phyloP scores from a whole-genome alignment of 176 grass and related monocot genomes.

The Phoenix roebelenii region DNA sequence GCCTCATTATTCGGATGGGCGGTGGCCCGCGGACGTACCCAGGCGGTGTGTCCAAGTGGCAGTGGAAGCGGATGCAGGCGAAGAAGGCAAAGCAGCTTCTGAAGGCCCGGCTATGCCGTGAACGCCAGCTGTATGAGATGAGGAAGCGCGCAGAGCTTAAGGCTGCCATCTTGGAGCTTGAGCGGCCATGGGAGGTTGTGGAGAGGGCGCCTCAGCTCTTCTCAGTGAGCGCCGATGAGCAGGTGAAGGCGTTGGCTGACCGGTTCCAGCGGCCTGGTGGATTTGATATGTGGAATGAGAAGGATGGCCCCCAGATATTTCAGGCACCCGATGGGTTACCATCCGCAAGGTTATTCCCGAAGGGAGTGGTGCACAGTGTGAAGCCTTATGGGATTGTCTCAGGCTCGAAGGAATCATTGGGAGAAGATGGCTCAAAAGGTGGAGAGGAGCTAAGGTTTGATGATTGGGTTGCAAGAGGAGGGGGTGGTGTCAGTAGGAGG shows the following conservation, averaged over 20 bases:
- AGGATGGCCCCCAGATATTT: slow-evolving; percentile 74
- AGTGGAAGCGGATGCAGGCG: slow-evolving; percentile 94
- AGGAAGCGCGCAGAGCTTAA: slow-evolving; percentile 72
- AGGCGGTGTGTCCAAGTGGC: slow-evolving; percentile 85
- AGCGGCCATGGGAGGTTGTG: slow-evolving; percentile 75
- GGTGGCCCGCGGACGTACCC: slow-evolving; percentile 77
- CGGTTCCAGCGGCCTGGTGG: slow-evolving; percentile 79
- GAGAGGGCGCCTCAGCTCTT: slow-evolving; percentile 53
- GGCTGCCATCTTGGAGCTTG: slow-evolving; percentile 54
- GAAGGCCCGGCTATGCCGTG: slow-evolving; percentile 75
- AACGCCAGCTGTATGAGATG: slow-evolving; percentile 98
- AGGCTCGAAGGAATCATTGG: not conserved
- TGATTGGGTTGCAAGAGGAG: slow-evolving; percentile 29
- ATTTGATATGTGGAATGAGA: slow-evolving; percentile 93
- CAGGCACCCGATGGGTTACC: slow-evolving; percentile 27
- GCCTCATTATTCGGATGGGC: slow-evolving; percentile 45
- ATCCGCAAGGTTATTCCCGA: slow-evolving; percentile 86
- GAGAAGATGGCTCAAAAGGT: not conserved
- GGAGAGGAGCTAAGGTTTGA: slow-evolving; percentile 21
- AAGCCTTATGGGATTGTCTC: slow-evolving; percentile 31
- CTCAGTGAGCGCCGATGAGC: slow-evolving; percentile 72
- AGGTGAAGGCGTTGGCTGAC: slow-evolving; percentile 80
- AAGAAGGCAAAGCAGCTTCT: slow-evolving; percentile 83
- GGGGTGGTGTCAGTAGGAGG: slow-evolving; percentile 15
- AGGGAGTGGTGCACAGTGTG: slow-evolving; percentile 56